A percentile compares a stretch with the other conserved stretches of the same genome.
Evolutionary conservation across 257 asterid species (phyloP).

Genomic region (Dorcoceras hygrometricum): DNA sequence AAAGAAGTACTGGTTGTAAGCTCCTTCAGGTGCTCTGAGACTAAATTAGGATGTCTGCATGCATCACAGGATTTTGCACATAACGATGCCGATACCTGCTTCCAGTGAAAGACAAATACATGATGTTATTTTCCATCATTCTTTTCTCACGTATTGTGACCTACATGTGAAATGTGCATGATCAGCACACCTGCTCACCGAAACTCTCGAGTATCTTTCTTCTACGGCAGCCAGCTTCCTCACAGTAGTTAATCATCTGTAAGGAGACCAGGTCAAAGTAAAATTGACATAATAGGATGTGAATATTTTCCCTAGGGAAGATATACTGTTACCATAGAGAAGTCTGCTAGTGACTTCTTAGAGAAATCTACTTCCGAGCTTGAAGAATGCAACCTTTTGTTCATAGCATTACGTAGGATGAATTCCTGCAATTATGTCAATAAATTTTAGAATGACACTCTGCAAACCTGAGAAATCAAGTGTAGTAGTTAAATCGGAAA

Average conservation of each 20-base stretch:
- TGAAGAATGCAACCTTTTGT: slow-evolving; percentile 54
- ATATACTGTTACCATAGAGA: slow-evolving; percentile 52
- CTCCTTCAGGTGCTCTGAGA: slow-evolving; percentile 70
- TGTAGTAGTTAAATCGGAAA: slow-evolving; percentile 12
- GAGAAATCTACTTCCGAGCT: slow-evolving; percentile 54
- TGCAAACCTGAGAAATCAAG: slow-evolving; percentile 8
- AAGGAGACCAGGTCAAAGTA: slow-evolving; percentile 27
- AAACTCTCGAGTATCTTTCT: slow-evolving; percentile 87
- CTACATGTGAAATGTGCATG: slow-evolving; percentile 17
- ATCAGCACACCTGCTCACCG: slow-evolving; percentile 68
- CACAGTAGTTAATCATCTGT: slow-evolving; percentile 89
- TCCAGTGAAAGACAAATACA: slow-evolving; percentile 29
- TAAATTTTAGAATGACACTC: slow-evolving; percentile 21
- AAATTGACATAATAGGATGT: slow-evolving; percentile 23
- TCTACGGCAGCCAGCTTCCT: slow-evolving; percentile 81
- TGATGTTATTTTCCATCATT: slow-evolving; percentile 15
- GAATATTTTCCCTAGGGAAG: slow-evolving; percentile 8
- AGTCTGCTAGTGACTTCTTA: slow-evolving; percentile 64
- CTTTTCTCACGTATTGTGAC: slow-evolving; percentile 11
- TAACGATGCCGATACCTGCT: slow-evolving; percentile 63
- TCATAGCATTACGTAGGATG: slow-evolving; percentile 63
- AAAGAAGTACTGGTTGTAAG: slow-evolving; percentile 50
- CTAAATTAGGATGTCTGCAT: slow-evolving; percentile 69
- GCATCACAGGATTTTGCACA: slow-evolving; percentile 86
- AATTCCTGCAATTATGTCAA: slow-evolving; percentile 55